Base-by-base conservation (phyloP, 805 yeast genomes). In the Ogataea sp. region DNA sequence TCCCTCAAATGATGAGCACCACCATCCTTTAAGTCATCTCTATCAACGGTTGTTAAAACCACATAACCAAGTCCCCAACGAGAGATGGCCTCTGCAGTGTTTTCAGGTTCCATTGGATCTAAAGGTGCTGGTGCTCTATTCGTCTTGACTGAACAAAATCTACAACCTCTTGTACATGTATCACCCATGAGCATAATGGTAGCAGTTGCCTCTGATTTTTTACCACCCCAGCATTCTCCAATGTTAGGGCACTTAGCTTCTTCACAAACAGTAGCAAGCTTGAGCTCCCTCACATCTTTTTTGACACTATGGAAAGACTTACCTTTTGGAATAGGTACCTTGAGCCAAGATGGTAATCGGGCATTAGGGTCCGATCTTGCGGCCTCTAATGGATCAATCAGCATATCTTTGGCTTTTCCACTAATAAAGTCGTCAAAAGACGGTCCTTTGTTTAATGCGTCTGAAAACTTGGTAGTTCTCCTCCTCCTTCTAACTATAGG, bases 171-270 rank as follows among this genome's bases (percentile, higher is more conserved):
- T 1, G 99, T 93, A 64, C 99, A 93, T 1, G 98, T 93, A 53
- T 93, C 99, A 45, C 99, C 99, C 74, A 93, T 72, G 42, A 93
- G 69, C 99, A 93, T 93, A 50, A 93, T 93, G 2, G 99, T 93
- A 6, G 96, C 96, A 7, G 96, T 87, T 3, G 98, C 97, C 46
- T 87, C 90, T 6, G 90, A 77, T 59, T 89, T 82, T 52, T 80
- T 77, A 24, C 98, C 98, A 40, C 98, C 97, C 99, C 99, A 93
- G 63, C 99, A 93, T 60, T 93, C 99, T 38, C 97, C 96, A 45
- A 93, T 93, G 59, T 93, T 93, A n/a, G 99, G 99, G 64, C 99
- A 93, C 56, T 93, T 82, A 4, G 98, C 98, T 56, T 93, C 98
- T 62, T 93, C 97, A 64, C 99, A 93, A 24, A 93, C 99, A 0